phyloP scores from a whole-genome alignment of 371 early-diverging fungal species.

The Rhizomucor miehei region DNA sequence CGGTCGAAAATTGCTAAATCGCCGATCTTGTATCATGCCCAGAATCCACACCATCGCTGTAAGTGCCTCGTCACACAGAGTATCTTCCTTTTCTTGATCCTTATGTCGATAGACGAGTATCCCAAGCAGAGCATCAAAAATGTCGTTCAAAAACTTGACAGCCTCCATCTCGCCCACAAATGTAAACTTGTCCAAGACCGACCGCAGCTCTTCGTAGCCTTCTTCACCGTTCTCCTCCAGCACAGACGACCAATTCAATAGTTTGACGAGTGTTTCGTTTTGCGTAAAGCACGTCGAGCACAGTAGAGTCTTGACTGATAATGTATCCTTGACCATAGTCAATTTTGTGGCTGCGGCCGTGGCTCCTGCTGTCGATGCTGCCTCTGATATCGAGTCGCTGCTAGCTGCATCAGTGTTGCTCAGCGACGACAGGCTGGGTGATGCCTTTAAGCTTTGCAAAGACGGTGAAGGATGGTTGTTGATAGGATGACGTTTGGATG shows the following conservation, averaged over 20 bases:
- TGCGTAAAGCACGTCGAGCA: conserved; percentile 72
- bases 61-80: conserved; percentile 48
- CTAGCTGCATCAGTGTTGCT: conserved; percentile 7
- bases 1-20: conserved; percentile 63
- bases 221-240: conserved; percentile 17
- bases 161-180: conserved; percentile 70
- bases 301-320: conserved; percentile 52
- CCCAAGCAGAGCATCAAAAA: conserved; percentile 65
- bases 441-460: conserved; percentile 5
- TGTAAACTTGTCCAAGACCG: conserved; percentile 59
- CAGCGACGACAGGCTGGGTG: conserved; percentile 13
- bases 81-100: conserved; percentile 23
- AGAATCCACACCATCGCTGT: conserved; percentile 55
- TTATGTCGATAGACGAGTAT: conserved; percentile 43
- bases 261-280: conserved; percentile 56
- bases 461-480: conserved; percentile 9
- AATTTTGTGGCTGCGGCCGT: conserved; percentile 29
- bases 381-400: conserved; percentile 2
- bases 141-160: conserved; percentile 65
- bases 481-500: not conserved
- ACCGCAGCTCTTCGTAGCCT: conserved; percentile 36
- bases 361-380: not conserved
- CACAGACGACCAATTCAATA: conserved; percentile 59
- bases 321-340: conserved; percentile 45
- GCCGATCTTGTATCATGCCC: conserved; percentile 61